Evolutionary conservation across 148 eudicot species (phyloP).

Genomic region (Cornus kousa): DNA sequence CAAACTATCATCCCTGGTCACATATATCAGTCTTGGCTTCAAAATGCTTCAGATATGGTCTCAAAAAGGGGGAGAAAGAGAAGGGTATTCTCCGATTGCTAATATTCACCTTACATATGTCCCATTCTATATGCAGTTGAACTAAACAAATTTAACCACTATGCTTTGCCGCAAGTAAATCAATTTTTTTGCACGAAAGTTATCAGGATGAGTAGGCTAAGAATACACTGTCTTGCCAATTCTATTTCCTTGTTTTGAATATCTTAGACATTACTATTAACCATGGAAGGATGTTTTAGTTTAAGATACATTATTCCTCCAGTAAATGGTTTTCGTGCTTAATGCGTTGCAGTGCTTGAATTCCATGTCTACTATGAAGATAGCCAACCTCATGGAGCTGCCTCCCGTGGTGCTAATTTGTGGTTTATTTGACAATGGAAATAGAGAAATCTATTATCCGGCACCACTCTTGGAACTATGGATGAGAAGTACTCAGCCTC

Average conservation of each 20-base stretch:
- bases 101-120: neutral
- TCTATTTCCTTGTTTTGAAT: neutral
- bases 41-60: conserved; percentile 54
- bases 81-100: conserved; percentile 43
- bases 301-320: neutral
- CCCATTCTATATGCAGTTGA: neutral
- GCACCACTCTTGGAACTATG: conserved; percentile 61
- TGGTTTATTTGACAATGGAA: conserved; percentile 40
- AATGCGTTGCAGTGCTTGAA: conserved; percentile 29
- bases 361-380: conserved; percentile 46
- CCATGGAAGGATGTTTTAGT: neutral
- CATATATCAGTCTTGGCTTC: conserved; percentile 91
- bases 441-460: conserved; percentile 57
- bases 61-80: conserved; percentile 49
- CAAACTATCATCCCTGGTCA: conserved; percentile 78
- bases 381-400: conserved; percentile 52
- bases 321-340: neutral
- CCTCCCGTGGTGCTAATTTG: conserved; percentile 67
- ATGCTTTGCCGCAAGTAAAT: neutral
- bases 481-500: conserved; percentile 53
- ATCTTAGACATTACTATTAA: neutral
- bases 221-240: neutral
- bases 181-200: neutral
- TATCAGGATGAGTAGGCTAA: neutral
- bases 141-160: neutral